phyloP scores from a whole-genome alignment of 2,329 filamentous ascomycete genomes.

The Pseudopithomyces chartarum region DNA sequence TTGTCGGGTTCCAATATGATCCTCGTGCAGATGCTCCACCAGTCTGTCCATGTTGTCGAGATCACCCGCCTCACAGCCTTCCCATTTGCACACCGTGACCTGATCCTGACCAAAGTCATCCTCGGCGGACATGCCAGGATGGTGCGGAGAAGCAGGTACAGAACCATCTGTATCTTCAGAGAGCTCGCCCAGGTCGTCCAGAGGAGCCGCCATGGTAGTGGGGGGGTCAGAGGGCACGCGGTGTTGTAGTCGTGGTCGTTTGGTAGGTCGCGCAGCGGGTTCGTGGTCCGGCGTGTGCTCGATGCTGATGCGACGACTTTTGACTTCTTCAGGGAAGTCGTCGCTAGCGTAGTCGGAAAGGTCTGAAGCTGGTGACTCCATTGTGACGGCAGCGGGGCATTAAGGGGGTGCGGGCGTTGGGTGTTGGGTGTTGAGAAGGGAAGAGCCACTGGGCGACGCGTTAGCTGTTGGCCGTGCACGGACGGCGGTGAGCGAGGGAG shows the following conservation, averaged over 20 bases:
- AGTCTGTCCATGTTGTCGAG: conserved; percentile 58
- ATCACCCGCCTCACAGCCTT: conserved; percentile 55
- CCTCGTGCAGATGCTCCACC: conserved; percentile 70
- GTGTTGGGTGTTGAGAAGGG: conserved; percentile 7
- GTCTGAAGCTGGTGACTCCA: conserved; percentile 64
- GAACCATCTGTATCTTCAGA: conserved; percentile 88
- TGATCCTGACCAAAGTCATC: conserved; percentile 51
- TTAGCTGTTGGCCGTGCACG: conserved; percentile 1
- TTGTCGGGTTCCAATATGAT: conserved; percentile 89
- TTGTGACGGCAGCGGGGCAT: conserved; percentile 31
- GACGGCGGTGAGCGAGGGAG: neutral
- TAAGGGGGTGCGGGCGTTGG: no score
- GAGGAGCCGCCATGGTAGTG: conserved; percentile 16
- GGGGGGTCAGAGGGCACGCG: conserved; percentile 41
- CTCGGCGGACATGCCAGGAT: conserved; percentile 48
- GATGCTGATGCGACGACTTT: conserved; percentile 54
- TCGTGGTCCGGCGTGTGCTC: conserved; percentile 50
- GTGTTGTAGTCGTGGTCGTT: conserved; percentile 43
- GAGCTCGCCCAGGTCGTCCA: conserved; percentile 65
- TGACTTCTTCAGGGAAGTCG: conserved; percentile 64
- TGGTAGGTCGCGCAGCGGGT: conserved; percentile 48
- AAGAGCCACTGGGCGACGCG: neutral
- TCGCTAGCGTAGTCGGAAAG: conserved; percentile 69
- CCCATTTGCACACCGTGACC: conserved; percentile 56
- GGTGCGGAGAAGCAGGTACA: conserved; percentile 61